Conservation (phyloP, 352 stramenopile species). For the Phytophthora aleatoria region DNA sequence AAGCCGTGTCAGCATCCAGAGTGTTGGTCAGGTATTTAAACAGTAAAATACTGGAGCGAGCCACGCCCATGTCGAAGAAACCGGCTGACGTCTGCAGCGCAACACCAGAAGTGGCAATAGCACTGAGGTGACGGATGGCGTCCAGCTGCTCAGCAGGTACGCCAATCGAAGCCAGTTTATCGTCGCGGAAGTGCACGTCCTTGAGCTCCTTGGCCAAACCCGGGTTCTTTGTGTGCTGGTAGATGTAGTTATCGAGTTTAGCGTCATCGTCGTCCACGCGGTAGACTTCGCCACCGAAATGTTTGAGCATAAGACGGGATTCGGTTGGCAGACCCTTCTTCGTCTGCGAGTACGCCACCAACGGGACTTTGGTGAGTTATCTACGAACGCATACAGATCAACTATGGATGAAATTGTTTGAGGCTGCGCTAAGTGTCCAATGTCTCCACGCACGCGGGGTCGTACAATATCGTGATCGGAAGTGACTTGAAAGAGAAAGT, state of each 20-base stretch:
- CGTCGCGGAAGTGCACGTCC: constrained; percentile 69
- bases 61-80: constrained; percentile 82
- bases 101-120: constrained; percentile 74
- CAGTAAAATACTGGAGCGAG: constrained; percentile 31
- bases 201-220: constrained; percentile 55
- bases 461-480: no score
- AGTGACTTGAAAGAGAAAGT: no score
- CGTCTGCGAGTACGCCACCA: no score
- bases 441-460: no score
- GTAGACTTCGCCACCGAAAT: constrained; percentile 84
- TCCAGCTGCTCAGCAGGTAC: constrained; percentile 55
- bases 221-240: constrained; percentile 68
- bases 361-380: no score
- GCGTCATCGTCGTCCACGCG: constrained; percentile 67
- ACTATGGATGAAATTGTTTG: no score
- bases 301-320: constrained; percentile 79
- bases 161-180: constrained; percentile 50
- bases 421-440: no score
- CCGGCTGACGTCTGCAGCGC: constrained; percentile 71
- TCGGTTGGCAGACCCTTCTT: no score
- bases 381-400: no score
- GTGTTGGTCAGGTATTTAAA: no score
- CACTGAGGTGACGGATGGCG: constrained; percentile 52
- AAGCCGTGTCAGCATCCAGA: no score
- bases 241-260: constrained; percentile 67